These are phyloP conservation scores for Neoscytalidium dimidiatum DNA, from an alignment of 2,329 filamentous ascomycete species.

Conservation along the genomic window DNA sequence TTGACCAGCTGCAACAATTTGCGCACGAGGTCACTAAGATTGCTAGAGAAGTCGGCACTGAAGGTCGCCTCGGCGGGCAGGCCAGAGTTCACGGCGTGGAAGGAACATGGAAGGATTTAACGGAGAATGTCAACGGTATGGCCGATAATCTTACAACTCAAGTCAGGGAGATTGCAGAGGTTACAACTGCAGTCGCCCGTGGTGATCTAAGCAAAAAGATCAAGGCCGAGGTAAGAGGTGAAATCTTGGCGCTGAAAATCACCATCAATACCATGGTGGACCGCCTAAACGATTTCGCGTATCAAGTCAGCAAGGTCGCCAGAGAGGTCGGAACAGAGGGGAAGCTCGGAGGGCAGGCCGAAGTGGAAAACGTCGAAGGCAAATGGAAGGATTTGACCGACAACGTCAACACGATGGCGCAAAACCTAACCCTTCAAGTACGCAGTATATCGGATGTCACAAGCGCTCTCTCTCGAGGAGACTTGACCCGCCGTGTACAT, in stretches of 20 bases:
- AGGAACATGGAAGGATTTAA: conserved; percentile 56
- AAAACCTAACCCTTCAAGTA: conserved; percentile 68
- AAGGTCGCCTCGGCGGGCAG: conserved; percentile 53
- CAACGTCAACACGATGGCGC: conserved; percentile 69
- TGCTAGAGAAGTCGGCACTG: conserved; percentile 54
- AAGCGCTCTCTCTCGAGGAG: conserved; percentile 90
- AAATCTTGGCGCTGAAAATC: conserved; percentile 70
- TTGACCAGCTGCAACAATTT: conserved; percentile 55
- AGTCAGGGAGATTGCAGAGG: conserved; percentile 56
- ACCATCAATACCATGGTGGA: conserved; percentile 76
- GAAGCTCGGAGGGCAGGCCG: conserved; percentile 64
- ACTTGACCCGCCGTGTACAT: conserved; percentile 94
- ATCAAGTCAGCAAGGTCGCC: conserved; percentile 67
- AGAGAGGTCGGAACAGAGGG: conserved; percentile 66
- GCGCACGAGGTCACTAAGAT: conserved; percentile 57
- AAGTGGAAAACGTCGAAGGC: conserved; percentile 66
- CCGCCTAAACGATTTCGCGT: conserved; percentile 63
- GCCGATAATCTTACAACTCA: conserved; percentile 55
- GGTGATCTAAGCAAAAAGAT: conserved; percentile 56
- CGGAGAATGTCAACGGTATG: conserved; percentile 58
- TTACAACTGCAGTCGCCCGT: conserved; percentile 54
- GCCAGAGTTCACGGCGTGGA: conserved; percentile 56
- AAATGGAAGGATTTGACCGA: conserved; percentile 69
- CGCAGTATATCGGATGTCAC: conserved; percentile 92
- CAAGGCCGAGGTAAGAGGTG: conserved; percentile 53